These are phyloP conservation scores for Phalaenopsis hybrid DNA, from an alignment of 116 monocot species.

Conservation along the genomic window DNA sequence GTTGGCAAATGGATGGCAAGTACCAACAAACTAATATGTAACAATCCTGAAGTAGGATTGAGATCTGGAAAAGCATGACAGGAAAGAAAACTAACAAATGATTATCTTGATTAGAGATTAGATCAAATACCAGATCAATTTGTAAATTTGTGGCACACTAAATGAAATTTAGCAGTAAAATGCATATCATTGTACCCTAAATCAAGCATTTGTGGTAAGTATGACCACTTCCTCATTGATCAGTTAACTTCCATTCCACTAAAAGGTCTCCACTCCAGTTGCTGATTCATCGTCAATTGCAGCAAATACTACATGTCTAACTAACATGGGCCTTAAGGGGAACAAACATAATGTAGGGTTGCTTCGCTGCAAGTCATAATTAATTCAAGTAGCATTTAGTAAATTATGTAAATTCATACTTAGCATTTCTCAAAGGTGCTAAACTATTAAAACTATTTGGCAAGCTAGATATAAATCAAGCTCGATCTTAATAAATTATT, in stretches of 20 bases:
- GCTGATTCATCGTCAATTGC: background rate
- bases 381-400: too few species aligned
- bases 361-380: too few species aligned
- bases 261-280: background rate
- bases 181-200: background rate
- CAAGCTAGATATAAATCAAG: too few species aligned
- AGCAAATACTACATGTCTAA: background rate
- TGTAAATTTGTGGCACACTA: background rate
- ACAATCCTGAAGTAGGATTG: background rate
- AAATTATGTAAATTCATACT: too few species aligned
- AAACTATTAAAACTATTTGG: too few species aligned
- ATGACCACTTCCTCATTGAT: background rate
- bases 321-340: background rate
- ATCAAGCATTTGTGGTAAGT: background rate
- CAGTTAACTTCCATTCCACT: background rate
- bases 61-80: background rate
- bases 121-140: background rate
- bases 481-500: too few species aligned
- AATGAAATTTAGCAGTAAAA: background rate
- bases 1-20: background rate
- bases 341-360: background rate
- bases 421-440: too few species aligned
- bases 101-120: background rate
- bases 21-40: background rate
- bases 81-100: background rate